Evolutionary conservation across 805 yeast species (phyloP).

Genomic region (Nakazawaea holstii): DNA sequence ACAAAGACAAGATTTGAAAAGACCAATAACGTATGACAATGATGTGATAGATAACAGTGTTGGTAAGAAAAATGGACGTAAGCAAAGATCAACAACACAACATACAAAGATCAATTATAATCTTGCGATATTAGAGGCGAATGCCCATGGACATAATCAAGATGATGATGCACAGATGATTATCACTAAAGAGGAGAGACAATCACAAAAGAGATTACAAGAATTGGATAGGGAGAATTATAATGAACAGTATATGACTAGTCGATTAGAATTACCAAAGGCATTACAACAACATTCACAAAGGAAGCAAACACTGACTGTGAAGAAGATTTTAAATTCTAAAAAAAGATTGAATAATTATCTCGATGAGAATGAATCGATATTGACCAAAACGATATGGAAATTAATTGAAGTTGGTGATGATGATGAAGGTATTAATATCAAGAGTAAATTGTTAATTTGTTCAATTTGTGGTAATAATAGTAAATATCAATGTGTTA

Average conservation of each 20-base stretch:
- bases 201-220: constrained; percentile 31
- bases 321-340: constrained; percentile 32
- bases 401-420: constrained; percentile 24
- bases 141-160: constrained; percentile 12
- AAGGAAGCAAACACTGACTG: constrained; percentile 23
- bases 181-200: constrained; percentile 25
- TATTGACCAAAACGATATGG: constrained; percentile 21
- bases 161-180: constrained; percentile 12
- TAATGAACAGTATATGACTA: constrained; percentile 24
- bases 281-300: constrained; percentile 6
- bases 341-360: constrained; percentile 35
- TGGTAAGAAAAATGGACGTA: constrained; percentile 4
- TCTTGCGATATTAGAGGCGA: constrained; percentile 19
- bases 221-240: constrained; percentile 40
- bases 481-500: constrained; percentile 33
- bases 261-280: constrained; percentile 33
- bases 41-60: not conserved
- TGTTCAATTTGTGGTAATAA: constrained; percentile 43
- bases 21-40: not conserved
- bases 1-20: not conserved
- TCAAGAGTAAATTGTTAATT: constrained; percentile 27
- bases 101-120: constrained; percentile 23
- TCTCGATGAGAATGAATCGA: constrained; percentile 32
- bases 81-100: constrained; percentile 2
- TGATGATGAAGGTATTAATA: constrained; percentile 20